phyloP scores from a whole-genome alignment of 305 asterid species.

The Solanum aculeatissimum region DNA sequence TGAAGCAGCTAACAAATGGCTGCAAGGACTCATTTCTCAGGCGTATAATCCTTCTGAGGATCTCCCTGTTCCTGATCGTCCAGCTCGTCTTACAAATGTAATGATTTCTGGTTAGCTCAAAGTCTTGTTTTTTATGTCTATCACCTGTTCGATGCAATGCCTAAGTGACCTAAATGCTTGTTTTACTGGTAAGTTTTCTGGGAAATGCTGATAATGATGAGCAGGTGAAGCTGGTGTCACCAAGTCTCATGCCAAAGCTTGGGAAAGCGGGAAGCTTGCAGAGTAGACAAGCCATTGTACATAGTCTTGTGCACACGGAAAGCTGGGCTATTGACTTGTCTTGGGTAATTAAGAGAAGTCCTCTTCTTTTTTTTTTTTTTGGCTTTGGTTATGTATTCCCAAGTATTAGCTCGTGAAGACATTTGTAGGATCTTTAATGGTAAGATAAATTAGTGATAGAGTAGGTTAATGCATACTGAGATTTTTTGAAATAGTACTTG shows the following conservation, averaged over 20 bases:
- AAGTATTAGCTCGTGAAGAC: background rate
- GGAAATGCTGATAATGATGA: background rate
- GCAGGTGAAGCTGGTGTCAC: slow-evolving; percentile 86
- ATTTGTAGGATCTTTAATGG: background rate
- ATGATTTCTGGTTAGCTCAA: background rate
- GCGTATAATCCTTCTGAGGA: slow-evolving; percentile 42
- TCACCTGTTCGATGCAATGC: slow-evolving; percentile 41
- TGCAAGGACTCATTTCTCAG: slow-evolving; percentile 33
- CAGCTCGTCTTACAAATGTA: slow-evolving; percentile 57
- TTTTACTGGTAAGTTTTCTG: background rate
- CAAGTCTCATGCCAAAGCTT: slow-evolving; percentile 93
- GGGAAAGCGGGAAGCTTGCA: slow-evolving; percentile 96
- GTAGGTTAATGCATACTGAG: background rate
- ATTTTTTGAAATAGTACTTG: background rate
- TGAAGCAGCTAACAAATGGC: slow-evolving; percentile 65
- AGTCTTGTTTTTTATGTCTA: background rate
- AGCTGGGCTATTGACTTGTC: slow-evolving; percentile 99
- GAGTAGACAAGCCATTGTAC: slow-evolving; percentile 91
- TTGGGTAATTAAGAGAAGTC: slow-evolving; percentile 38
- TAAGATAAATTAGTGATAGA: background rate
- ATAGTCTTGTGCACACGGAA: slow-evolving; percentile 88
- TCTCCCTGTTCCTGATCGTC: slow-evolving; percentile 59
- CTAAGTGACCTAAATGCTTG: background rate
- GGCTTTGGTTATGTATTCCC: background rate
- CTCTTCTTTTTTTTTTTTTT: background rate